These are phyloP conservation scores for Yamadazyma aaseri DNA, from an alignment of 1,139 yeast genomes.

Conservation along the genomic window DNA sequence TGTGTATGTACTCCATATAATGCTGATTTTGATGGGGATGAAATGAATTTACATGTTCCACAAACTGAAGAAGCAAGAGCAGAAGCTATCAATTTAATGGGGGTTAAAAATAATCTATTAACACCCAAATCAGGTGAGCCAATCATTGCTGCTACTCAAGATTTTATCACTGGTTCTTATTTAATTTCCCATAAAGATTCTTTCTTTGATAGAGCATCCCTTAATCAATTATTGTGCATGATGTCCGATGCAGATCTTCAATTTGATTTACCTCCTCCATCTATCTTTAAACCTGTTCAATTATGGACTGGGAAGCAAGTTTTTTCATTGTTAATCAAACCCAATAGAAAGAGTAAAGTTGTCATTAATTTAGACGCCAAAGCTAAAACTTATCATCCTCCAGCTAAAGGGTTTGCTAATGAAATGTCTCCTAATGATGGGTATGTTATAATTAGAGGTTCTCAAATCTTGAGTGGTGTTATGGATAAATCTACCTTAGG, in stretches of 20 bases:
- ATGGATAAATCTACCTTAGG: slow-evolving; percentile 97
- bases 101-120: slow-evolving; percentile 88
- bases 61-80: slow-evolving; percentile 99
- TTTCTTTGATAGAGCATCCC: slow-evolving; percentile 83
- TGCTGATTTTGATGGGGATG: slow-evolving; percentile 99
- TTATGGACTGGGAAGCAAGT: slow-evolving; percentile 98
- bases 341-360: slow-evolving; percentile 73
- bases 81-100: slow-evolving; percentile 97
- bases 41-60: slow-evolving; percentile 98
- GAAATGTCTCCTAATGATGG: slow-evolving; percentile 99
- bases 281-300: slow-evolving; percentile 82
- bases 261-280: slow-evolving; percentile 94
- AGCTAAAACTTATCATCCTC: slow-evolving; percentile 83
- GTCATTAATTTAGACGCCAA: slow-evolving; percentile 91
- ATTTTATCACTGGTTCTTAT: slow-evolving; percentile 95
- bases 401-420: slow-evolving; percentile 61
- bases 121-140: slow-evolving; percentile 99
- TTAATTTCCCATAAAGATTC: slow-evolving; percentile 91
- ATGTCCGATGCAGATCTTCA: slow-evolving; percentile 92
- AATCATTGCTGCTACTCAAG: slow-evolving; percentile 98
- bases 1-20: slow-evolving; percentile 99
- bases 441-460: slow-evolving; percentile 84
- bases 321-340: slow-evolving; percentile 81
- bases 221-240: slow-evolving; percentile 83
- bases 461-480: slow-evolving; percentile 84